phyloP scores from a whole-genome alignment of 495 filamentous ascomycete species.

The Collariella sp. region DNA sequence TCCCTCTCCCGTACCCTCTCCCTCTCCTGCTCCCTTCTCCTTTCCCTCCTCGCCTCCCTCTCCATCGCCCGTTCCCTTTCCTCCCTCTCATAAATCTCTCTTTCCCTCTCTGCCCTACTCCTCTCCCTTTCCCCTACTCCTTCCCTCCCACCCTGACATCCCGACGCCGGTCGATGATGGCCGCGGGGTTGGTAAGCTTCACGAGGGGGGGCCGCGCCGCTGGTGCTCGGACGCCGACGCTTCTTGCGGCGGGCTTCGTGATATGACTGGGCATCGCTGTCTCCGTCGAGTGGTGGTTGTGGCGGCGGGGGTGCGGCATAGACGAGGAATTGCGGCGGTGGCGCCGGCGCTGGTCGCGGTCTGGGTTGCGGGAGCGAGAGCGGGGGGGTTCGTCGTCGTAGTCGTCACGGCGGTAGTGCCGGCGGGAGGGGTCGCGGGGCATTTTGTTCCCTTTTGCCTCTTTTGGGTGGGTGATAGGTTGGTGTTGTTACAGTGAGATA shows the following conservation, averaged over 20 bases:
- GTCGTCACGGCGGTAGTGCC: neutral
- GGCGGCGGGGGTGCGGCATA: neutral
- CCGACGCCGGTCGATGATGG: too few relatives aligned
- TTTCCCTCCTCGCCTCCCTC: neutral
- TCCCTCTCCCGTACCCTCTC: conserved; percentile 5
- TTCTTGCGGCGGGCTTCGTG: conserved; percentile 1
- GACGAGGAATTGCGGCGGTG: conserved; percentile 3
- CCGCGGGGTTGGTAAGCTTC: too few relatives aligned
- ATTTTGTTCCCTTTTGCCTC: neutral
- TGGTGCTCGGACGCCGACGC: neutral
- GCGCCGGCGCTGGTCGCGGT: neutral
- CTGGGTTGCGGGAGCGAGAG: neutral
- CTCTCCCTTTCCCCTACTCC: conserved; percentile 22
- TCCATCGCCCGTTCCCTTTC: conserved; percentile 26
- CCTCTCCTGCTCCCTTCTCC: neutral
- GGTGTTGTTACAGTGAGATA: neutral
- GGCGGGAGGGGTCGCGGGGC: conserved; percentile 13
- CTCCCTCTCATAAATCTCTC: too few relatives aligned
- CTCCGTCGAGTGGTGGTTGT: neutral
- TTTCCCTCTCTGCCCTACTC: conserved; percentile 24
- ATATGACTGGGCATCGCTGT: neutral
- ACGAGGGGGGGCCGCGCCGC: too few relatives aligned
- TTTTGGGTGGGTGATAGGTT: neutral
- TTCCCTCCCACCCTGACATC: conserved; percentile 22
- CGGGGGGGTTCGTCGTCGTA: neutral